Base-by-base conservation (phyloP, 2,329 filamentous ascomycete species). In the Pseudogymnoascus sp. region DNA sequence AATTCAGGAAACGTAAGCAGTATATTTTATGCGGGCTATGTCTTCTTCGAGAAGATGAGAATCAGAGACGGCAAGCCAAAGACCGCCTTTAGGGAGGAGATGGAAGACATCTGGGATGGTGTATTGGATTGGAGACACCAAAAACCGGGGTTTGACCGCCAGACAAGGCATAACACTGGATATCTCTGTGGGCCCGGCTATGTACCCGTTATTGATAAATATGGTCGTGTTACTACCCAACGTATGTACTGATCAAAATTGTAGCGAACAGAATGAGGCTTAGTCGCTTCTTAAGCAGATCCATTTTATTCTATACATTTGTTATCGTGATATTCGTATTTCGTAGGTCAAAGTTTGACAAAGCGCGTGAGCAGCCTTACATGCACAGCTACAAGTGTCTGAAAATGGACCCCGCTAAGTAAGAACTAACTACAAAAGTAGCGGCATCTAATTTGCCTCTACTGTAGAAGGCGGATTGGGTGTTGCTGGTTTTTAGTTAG, bases 1-100 rank as follows among this genome's bases (percentile, higher is more conserved):
- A 72, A 72, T 12, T 72, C 74, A 2, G 82, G 82, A 3, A 80
- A 80, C 60, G 79, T 76, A 4, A 79, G 73, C 60, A 65, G 67
- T 9, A 73, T 80, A 2, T 85, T 78, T 69, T 84, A 85, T 67
- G 78, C 77, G 2, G 76, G 75, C 0, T 86, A 85, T 68, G 77
- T 84, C 18, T 84, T 80, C 70, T 86, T 86, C 68, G 83, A 86
- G 74, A 86, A 86, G 75, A 65, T 81, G 66, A 73, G 83, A n/a
- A 72, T 86, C 62, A 76, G 76, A 68, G 75, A 82, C 61, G 73
- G 75, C 0, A 84, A 81, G 71, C 74, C 78, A 46, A 85, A 85
- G 75, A 77, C 72, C 16, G 77, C 80, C 68, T 77, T 79, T 68
- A 73, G 83, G 11, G 60, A 75, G 65, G 78, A 81, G 63, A 84